These are phyloP conservation scores for Mimosa bimucronata DNA, from an alignment of 306 rosid genomes.

Conservation along the genomic window DNA sequence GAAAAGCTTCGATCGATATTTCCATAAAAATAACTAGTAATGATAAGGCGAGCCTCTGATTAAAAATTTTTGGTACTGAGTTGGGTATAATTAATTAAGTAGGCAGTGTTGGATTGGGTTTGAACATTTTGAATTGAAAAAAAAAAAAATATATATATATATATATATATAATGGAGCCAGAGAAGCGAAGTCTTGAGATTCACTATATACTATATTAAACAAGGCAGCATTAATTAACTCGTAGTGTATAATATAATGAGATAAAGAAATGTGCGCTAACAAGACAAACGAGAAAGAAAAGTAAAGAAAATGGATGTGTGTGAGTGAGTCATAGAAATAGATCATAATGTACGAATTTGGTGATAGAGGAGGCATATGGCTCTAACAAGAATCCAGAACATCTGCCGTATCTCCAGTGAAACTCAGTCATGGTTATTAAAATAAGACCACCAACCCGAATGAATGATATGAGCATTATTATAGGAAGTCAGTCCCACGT, in stretches of 20 bases:
- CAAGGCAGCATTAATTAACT: not conserved
- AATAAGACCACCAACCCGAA: not conserved
- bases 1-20: not conserved
- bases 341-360: not conserved
- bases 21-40: not conserved
- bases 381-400: conserved; percentile 39
- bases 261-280: not conserved
- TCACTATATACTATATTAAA: conserved; percentile 25
- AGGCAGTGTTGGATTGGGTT: conserved; percentile 20
- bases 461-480: not conserved
- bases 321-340: not conserved
- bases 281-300: not conserved
- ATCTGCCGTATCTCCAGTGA: conserved; percentile 46
- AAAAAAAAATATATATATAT: not conserved
- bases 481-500: conserved; percentile 15
- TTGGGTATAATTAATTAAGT: not conserved
- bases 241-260: not conserved
- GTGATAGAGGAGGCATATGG: not conserved
- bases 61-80: not conserved
- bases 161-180: conserved; percentile 7
- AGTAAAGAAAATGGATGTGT: not conserved
- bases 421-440: conserved; percentile 13
- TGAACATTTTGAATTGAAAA: not conserved
- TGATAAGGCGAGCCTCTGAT: not conserved
- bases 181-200: conserved; percentile 40